Conservation (phyloP, 805 yeast genomes). For the Torulaspora franciscae region DNA sequence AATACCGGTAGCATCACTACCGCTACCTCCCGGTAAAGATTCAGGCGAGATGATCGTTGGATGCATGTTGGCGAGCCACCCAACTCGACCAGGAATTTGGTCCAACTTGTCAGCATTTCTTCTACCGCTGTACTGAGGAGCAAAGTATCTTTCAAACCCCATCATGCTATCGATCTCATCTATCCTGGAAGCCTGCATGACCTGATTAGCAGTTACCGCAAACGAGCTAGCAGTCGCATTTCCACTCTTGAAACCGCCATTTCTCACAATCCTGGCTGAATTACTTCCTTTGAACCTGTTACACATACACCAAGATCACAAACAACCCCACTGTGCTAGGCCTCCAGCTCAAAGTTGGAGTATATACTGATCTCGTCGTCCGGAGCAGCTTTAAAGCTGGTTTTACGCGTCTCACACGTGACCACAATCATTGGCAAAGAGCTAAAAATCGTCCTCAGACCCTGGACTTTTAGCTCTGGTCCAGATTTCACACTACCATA, state of each 20-base stretch:
- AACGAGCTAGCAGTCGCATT: conserved; percentile 20
- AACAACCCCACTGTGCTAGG: neutral
- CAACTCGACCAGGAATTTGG: conserved; percentile 39
- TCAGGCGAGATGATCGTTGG: conserved; percentile 65
- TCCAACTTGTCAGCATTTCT: conserved; percentile 14
- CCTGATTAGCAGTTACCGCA: conserved; percentile 37
- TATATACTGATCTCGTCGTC: conserved; percentile 1
- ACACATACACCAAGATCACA: conserved; percentile 9
- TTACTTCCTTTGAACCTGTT: conserved; percentile 43
- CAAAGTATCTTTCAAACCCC: conserved; percentile 83
- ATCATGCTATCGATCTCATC: conserved; percentile 72
- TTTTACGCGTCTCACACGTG: neutral
- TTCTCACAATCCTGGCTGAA: conserved; percentile 51
- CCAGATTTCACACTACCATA: no score
- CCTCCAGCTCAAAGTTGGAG: neutral
- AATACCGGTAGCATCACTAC: conserved; percentile 42
- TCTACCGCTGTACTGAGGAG: conserved; percentile 47
- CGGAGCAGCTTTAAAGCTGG: neutral
- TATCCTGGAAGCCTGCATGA: conserved; percentile 50
- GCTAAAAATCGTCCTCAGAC: no score
- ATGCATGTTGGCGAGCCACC: conserved; percentile 96
- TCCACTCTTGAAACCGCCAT: conserved; percentile 21
- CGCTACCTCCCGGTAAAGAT: conserved; percentile 20
- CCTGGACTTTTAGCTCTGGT: no score
- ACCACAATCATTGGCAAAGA: no score